Conservation (phyloP, 139 green algal genomes). For the Picochlorum sp. region DNA sequence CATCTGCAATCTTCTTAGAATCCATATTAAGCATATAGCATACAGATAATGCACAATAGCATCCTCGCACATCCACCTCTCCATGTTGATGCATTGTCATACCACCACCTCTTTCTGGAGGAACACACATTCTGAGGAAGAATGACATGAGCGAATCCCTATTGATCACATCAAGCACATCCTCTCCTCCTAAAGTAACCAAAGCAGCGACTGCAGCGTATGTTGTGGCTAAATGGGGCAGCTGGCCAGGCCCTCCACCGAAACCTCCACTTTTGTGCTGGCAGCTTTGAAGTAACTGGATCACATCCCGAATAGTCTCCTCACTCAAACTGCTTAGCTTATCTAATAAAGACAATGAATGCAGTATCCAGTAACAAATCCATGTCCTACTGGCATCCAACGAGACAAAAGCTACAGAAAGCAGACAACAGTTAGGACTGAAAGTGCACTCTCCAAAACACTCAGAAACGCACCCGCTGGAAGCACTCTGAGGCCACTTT, state of each 20-base stretch:
- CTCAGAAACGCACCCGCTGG: no score
- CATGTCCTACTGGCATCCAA: conserved; percentile 80
- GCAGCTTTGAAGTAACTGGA: conserved; percentile 59
- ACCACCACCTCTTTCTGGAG: conserved; percentile 51
- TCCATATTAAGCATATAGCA: conserved; percentile 70
- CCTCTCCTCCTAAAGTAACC: conserved; percentile 65
- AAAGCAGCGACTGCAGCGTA: conserved; percentile 80
- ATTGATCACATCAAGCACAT: conserved; percentile 55
- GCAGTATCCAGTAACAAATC: conserved; percentile 87
- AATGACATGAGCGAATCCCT: conserved; percentile 46
- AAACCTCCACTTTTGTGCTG: conserved; percentile 77
- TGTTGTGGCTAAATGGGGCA: conserved; percentile 88
- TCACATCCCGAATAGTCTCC: conserved; percentile 30
- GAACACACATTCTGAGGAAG: conserved; percentile 64
- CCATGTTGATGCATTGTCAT: conserved; percentile 87
- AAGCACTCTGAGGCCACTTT: no score
- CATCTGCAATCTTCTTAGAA: conserved; percentile 35
- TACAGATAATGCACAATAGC: conserved; percentile 81
- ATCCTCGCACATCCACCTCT: conserved; percentile 85
- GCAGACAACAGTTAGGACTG: background rate
- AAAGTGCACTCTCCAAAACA: background rate
- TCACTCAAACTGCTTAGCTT: background rate
- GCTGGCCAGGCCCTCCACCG: conserved; percentile 77
- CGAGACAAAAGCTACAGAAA: conserved; percentile 36
- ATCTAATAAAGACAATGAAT: conserved; percentile 75